These are phyloP conservation scores for Cryphonectria naterciae DNA, from an alignment of 2,329 filamentous ascomycete species.

Conservation along the genomic window DNA sequence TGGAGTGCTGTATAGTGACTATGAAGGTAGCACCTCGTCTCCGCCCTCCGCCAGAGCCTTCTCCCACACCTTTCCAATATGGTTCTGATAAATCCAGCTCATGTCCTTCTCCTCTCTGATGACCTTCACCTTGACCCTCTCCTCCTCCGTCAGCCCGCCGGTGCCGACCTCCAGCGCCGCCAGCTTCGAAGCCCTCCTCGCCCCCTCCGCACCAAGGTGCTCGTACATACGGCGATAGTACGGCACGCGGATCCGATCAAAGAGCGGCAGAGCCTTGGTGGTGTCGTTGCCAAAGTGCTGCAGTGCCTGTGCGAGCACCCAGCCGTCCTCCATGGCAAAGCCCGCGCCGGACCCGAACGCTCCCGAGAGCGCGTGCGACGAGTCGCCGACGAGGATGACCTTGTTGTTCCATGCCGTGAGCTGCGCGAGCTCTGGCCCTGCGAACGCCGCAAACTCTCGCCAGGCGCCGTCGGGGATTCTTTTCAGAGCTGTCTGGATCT, in stretches of 20 bases:
- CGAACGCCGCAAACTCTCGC: slow-evolving; percentile 38
- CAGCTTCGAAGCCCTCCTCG: slow-evolving; percentile 23
- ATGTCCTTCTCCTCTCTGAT: slow-evolving; percentile 28
- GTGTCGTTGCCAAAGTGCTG: slow-evolving; percentile 34
- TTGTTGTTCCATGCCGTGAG: slow-evolving; percentile 39
- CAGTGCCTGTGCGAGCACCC: slow-evolving; percentile 36
- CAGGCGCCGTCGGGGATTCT: slow-evolving; percentile 22
- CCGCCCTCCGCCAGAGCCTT: slow-evolving; percentile 13
- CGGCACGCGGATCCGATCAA: slow-evolving; percentile 37
- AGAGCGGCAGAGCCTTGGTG: slow-evolving; percentile 34
- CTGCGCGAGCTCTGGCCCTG: slow-evolving; percentile 36
- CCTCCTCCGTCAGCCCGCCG: slow-evolving; percentile 26
- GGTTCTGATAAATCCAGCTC: slow-evolving; percentile 31
- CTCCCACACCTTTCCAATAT: slow-evolving; percentile 29
- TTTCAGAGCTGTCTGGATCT: slow-evolving; percentile 14
- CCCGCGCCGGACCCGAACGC: slow-evolving; percentile 46
- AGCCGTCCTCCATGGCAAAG: slow-evolving; percentile 43
- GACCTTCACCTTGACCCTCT: slow-evolving; percentile 27
- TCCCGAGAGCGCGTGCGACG: slow-evolving; percentile 58
- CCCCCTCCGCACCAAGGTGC: slow-evolving; percentile 16
- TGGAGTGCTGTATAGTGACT: neutral
- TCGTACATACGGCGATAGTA: slow-evolving; percentile 39
- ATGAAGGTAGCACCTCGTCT: neutral
- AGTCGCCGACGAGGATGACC: slow-evolving; percentile 57
- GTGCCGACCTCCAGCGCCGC: slow-evolving; percentile 22